Conservation (phyloP, 2,329 filamentous ascomycete genomes). For the Boeremia lycopersici region DNA sequence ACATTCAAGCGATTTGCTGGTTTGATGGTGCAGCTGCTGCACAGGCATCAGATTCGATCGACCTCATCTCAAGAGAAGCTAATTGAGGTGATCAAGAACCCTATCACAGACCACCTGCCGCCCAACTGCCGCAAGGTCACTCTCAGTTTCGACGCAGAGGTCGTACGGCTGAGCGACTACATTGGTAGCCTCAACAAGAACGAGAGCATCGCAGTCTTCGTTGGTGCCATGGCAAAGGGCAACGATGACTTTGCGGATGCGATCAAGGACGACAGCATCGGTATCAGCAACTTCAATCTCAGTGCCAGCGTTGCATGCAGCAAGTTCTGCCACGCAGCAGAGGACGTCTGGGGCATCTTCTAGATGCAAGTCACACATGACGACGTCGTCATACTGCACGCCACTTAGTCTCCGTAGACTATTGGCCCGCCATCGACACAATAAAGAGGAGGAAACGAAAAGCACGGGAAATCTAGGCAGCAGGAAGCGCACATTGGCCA, state of each 20-base stretch:
- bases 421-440: conserved; percentile 28
- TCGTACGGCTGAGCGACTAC: conserved; percentile 89
- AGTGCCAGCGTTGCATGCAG: conserved; percentile 98
- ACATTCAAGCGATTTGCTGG: conserved; percentile 99
- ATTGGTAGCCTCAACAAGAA: conserved; percentile 77
- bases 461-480: conserved; percentile 37
- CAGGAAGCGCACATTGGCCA: conserved; percentile 48
- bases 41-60: conserved; percentile 93
- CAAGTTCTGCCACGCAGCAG: conserved; percentile 98
- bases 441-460: conserved; percentile 26
- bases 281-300: conserved; percentile 97
- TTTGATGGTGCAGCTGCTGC: conserved; percentile 96
- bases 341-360: conserved; percentile 94
- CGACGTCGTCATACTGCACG: conserved; percentile 30
- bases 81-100: conserved; percentile 95
- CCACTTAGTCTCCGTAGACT: conserved; percentile 31
- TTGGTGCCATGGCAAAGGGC: conserved; percentile 98
- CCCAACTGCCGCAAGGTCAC: conserved; percentile 98
- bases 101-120: conserved; percentile 94
- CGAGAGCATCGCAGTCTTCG: conserved; percentile 96
- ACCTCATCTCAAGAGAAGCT: conserved; percentile 98
- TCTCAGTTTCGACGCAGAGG: conserved; percentile 87
- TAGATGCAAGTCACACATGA: conserved; percentile 53
- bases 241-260: conserved; percentile 92
- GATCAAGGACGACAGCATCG: conserved; percentile 95